Conservation (phyloP, 2,329 filamentous ascomycete genomes). For the Xylariaceae sp. region DNA sequence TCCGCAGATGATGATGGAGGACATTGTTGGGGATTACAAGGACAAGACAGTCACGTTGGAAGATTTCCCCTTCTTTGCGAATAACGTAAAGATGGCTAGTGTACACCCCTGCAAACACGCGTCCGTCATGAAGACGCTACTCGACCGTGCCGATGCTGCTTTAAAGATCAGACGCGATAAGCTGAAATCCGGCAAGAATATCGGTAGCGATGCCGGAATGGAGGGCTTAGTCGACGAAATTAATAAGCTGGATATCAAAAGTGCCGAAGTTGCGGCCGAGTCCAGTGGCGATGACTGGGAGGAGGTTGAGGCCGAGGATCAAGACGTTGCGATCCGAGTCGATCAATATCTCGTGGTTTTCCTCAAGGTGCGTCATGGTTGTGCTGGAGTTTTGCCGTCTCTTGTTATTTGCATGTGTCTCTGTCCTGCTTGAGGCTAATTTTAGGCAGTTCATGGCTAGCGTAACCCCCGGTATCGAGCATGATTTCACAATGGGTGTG, state of each 20-base stretch:
- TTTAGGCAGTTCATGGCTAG: constrained; percentile 65
- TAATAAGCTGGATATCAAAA: constrained; percentile 56
- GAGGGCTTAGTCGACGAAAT: constrained; percentile 84
- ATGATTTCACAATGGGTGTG: constrained; percentile 96
- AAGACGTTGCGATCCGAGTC: constrained; percentile 76
- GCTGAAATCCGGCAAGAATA: constrained; percentile 58
- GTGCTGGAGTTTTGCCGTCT: neutral
- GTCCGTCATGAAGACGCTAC: constrained; percentile 93
- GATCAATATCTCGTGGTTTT: constrained; percentile 87
- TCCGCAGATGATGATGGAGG: constrained; percentile 88
- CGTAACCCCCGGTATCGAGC: constrained; percentile 94
- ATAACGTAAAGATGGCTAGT: constrained; percentile 89
- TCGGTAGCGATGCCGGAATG: constrained; percentile 57
- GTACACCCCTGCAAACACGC: constrained; percentile 98
- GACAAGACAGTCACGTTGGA: constrained; percentile 98
- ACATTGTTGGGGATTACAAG: constrained; percentile 94
- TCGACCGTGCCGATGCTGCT: constrained; percentile 91
- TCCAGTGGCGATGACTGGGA: constrained; percentile 61
- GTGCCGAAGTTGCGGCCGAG: constrained; percentile 48
- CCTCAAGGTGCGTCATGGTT: constrained; percentile 59
- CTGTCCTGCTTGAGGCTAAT: constrained; percentile 25
- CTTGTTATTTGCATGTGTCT: neutral
- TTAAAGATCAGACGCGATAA: constrained; percentile 84
- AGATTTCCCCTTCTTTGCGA: constrained; percentile 92
- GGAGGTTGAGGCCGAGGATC: constrained; percentile 62